Conservation (phyloP, 2,329 filamentous ascomycete species). For the Exophiala sp. region DNA sequence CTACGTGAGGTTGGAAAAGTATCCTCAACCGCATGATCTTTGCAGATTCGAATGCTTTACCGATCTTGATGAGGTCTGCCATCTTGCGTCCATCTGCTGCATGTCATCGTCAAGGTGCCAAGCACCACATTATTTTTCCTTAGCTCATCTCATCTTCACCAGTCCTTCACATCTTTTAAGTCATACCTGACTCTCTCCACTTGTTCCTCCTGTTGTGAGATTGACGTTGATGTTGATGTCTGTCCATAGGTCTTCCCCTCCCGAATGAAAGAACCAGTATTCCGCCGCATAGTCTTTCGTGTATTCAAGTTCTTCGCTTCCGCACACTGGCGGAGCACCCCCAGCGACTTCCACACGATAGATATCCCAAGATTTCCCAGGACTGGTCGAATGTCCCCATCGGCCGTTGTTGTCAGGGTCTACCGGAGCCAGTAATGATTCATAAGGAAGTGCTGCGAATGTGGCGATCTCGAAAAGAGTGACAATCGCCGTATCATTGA, state of each 20-base stretch:
- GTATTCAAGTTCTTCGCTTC: conserved; percentile 29
- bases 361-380: conserved; percentile 34
- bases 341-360: conserved; percentile 41
- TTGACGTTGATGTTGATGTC: conserved; percentile 3
- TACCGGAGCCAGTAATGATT: conserved; percentile 20
- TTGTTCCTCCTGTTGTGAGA: not conserved
- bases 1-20: not conserved
- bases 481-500: conserved; percentile 20
- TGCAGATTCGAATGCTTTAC: not conserved
- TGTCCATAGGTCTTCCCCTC: conserved; percentile 20
- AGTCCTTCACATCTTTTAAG: conserved; percentile 3
- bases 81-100: not conserved
- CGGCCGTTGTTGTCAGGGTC: conserved; percentile 10
- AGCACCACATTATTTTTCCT: not conserved
- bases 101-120: not conserved
- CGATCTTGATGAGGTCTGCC: not conserved
- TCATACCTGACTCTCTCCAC: conserved; percentile 4
- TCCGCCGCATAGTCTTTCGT: conserved; percentile 40
- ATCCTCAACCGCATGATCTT: not conserved
- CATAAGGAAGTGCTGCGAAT: conserved; percentile 17
- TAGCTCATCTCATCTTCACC: not conserved
- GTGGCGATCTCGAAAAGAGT: conserved; percentile 29
- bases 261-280: conserved; percentile 39
- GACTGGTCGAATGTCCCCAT: conserved; percentile 13
- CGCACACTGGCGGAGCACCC: conserved; percentile 37